Conservation (phyloP, 305 asterid species). For the Lippia alba region DNA sequence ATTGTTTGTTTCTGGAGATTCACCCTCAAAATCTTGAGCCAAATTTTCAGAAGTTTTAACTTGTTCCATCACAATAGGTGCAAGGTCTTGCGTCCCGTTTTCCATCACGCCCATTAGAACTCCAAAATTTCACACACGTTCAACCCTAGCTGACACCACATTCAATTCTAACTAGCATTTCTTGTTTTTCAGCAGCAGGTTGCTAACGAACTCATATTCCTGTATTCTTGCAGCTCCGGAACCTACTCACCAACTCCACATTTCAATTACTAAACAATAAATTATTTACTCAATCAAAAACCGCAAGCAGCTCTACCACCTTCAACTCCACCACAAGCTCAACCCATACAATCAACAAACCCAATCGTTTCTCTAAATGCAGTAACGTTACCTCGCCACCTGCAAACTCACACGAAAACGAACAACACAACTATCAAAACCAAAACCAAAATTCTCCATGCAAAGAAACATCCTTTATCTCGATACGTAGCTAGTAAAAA, state of each 20-base stretch:
- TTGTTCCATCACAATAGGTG: slow-evolving; percentile 36
- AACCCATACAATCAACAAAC: slow-evolving; percentile 24
- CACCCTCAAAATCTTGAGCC: slow-evolving; percentile 34
- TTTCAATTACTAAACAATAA: slow-evolving; percentile 18
- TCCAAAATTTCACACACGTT: slow-evolving; percentile 23
- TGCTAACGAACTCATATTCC: slow-evolving; percentile 31
- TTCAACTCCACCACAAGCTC: slow-evolving; percentile 25
- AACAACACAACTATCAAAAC: slow-evolving; percentile 19
- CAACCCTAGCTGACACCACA: slow-evolving; percentile 25
- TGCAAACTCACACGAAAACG: slow-evolving; percentile 32
- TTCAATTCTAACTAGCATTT: slow-evolving; percentile 24
- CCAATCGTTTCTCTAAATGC: slow-evolving; percentile 25
- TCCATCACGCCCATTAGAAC: slow-evolving; percentile 37
- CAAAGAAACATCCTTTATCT: slow-evolving; percentile 13
- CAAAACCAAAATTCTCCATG: slow-evolving; percentile 27
- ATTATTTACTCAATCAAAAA: slow-evolving; percentile 5
- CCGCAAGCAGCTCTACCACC: slow-evolving; percentile 19
- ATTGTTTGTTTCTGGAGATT: slow-evolving; percentile 32
- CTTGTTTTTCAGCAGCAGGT: slow-evolving; percentile 24
- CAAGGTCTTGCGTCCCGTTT: slow-evolving; percentile 34
- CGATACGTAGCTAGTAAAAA: slow-evolving; percentile 26
- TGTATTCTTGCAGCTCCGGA: slow-evolving; percentile 25
- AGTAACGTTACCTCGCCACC: slow-evolving; percentile 28
- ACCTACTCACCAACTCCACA: slow-evolving; percentile 34
- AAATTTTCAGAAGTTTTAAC: slow-evolving; percentile 32